Percentiles rank a stretch among this genome's conserved stretches.
Evolutionary conservation across 2,329 filamentous ascomycete genomes (phyloP).

Genomic region (Fusarium staphyleae): DNA sequence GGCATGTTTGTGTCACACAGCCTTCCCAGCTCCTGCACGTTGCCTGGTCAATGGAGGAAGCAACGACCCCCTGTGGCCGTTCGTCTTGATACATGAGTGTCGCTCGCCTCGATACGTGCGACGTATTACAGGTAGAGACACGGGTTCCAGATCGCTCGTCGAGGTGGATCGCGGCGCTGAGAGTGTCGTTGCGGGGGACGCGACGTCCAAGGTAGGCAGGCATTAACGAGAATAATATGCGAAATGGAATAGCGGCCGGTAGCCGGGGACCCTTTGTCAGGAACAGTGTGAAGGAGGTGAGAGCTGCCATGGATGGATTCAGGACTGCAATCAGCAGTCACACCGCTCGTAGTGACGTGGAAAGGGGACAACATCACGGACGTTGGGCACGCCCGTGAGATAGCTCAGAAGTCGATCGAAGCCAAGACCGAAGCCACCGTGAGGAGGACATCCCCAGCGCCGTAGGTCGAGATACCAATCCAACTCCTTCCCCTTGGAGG

Average conservation of each 20-base stretch:
- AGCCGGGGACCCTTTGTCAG: not conserved
- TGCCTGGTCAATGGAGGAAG: constrained; percentile 1
- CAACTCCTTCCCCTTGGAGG: constrained; percentile 51
- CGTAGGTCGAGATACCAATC: constrained; percentile 91
- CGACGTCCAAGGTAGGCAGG: constrained; percentile 40
- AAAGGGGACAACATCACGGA: constrained; percentile 87
- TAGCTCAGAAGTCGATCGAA: constrained; percentile 89
- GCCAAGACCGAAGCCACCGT: constrained; percentile 89
- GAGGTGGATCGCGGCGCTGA: constrained; percentile 6
- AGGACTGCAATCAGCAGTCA: constrained; percentile 55
- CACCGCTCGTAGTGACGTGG: constrained; percentile 75
- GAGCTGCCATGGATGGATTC: not conserved
- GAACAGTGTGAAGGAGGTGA: not conserved
- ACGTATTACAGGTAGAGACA: constrained; percentile 36
- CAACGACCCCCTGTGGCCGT: constrained; percentile 14
- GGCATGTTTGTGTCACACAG: constrained; percentile 16
- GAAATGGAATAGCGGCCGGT: constrained; percentile 4
- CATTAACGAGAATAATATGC: constrained; percentile 36
- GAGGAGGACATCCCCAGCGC: constrained; percentile 88
- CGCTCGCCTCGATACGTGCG: constrained; percentile 36
- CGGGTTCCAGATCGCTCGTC: constrained; percentile 33
- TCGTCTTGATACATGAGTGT: constrained; percentile 27
- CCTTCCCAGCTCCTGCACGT: constrained; percentile 15
- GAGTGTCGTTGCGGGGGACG: constrained; percentile 4
- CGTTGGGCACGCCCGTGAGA: constrained; percentile 79